phyloP scores from a whole-genome alignment of 805 yeast genomes.

The Metschnikowia henanensis region DNA sequence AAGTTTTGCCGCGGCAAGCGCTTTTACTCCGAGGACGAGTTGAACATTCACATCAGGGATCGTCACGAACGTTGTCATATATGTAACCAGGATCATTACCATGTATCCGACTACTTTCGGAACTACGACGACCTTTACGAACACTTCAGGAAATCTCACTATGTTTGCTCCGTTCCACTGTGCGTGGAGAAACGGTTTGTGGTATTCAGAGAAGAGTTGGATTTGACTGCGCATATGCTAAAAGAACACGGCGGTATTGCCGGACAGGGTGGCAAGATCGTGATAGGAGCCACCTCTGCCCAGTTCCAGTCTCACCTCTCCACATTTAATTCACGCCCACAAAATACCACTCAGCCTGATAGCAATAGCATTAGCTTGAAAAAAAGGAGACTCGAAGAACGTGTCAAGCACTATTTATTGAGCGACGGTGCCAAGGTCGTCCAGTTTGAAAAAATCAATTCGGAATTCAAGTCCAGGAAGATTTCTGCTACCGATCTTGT shows the following conservation, averaged over 20 bases:
- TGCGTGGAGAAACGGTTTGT: conserved; percentile 91
- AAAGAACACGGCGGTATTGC: conserved; percentile 71
- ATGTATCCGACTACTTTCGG: conserved; percentile 58
- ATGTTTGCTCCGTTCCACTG: conserved; percentile 67
- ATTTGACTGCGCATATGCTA: conserved; percentile 83
- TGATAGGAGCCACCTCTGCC: conserved; percentile 37
- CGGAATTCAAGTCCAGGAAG: conserved; percentile 44
- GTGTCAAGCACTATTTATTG: conserved; percentile 78
- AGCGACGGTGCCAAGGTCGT: conserved; percentile 49
- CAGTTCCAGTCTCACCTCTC: conserved; percentile 62
- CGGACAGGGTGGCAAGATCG: conserved; percentile 43
- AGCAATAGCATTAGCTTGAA: conserved; percentile 50
- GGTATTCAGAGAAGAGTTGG: conserved; percentile 85
- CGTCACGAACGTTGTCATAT: conserved; percentile 87
- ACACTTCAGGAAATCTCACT: conserved; percentile 78
- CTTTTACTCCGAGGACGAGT: conserved; percentile 87
- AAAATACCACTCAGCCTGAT: conserved; percentile 21
- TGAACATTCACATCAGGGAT: conserved; percentile 77
- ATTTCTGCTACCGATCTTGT: conserved; percentile 51
- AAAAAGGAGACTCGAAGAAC: conserved; percentile 68
- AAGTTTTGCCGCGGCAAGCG: conserved; percentile 70
- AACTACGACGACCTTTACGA: conserved; percentile 71
- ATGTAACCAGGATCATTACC: conserved; percentile 76
- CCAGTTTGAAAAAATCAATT: conserved; percentile 51
- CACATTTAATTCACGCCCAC: conserved; percentile 42